phyloP scores from a whole-genome alignment of 306 rosid species.

The Medicago lupulina region DNA sequence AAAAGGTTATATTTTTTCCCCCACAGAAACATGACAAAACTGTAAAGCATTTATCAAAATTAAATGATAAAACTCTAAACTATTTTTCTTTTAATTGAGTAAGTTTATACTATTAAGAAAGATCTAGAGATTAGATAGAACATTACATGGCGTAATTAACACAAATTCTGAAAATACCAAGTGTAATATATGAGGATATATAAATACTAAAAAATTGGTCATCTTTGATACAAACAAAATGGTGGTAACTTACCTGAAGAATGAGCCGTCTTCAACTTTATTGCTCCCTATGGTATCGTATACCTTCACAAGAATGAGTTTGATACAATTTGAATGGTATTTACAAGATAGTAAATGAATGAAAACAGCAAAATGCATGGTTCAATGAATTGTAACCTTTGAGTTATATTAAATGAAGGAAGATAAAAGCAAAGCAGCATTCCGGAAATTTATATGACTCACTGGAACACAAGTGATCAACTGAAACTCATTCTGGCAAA shows the following conservation, averaged over 20 bases:
- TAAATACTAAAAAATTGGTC: conserved; percentile 30
- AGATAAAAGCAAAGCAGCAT: conserved; percentile 49
- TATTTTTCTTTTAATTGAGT: conserved; percentile 30
- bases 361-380: conserved; percentile 20
- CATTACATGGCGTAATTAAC: not conserved
- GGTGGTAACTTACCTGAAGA: conserved; percentile 56
- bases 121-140: too few species aligned
- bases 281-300: conserved; percentile 91
- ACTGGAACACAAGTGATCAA: conserved; percentile 97
- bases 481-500: conserved; percentile 98
- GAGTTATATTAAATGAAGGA: conserved; percentile 38
- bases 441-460: conserved; percentile 61
- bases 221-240: conserved; percentile 22
- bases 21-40: conserved; percentile 26
- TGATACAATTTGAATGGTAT: conserved; percentile 39
- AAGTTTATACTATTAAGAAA: conserved; percentile 6
- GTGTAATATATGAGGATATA: conserved; percentile 31
- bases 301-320: conserved; percentile 66
- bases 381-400: conserved; percentile 47
- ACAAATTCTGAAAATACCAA: conserved; percentile 33
- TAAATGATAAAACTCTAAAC: conserved; percentile 18
- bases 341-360: conserved; percentile 31
- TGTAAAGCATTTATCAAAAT: conserved; percentile 26
- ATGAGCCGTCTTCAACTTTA: conserved; percentile 78
- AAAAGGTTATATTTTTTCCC: conserved; percentile 36